Evolutionary conservation across 2,329 filamentous ascomycete species (phyloP), one percentile per base, ranked within the genome.

Genomic region (Pyricularia pennisetigena): DNA sequence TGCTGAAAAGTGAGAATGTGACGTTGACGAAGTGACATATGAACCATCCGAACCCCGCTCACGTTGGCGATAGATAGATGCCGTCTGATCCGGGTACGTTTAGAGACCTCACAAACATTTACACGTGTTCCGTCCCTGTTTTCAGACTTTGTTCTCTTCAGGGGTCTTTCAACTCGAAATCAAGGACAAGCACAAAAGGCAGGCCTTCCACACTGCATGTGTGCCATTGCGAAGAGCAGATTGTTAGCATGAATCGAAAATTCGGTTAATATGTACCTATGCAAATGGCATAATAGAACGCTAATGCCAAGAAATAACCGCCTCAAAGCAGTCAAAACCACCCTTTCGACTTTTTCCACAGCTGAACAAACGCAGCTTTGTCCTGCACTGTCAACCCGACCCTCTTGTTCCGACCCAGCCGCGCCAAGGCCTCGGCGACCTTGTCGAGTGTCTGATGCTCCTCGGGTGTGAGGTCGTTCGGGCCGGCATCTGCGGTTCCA

Each of bases 381-480:
- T 98, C 93, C 73, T 85, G 82, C 68, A 97, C 83, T 0, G 92
- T 93, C 72, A 99, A 77, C 0, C 91, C 93, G 0, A 99, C 93
- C 68, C 94, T 85, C 82, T 96, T 97, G 57, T 95, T 94, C 70
- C 95, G 83, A 1, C 94, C 92, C 67, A 99, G 78, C 67, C 94
- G 82, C n/a, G 95, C 93, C 68, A 99, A 81, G 12, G 93, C 89
- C 73, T 98, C 95, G 0, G 87, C 92, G 20, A 99, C 86, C 49
- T 86, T 85, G 74, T 97, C 92, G 62, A 98, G 79, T 14, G 94
- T 81, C 57, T 82, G 83, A 75, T 88, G 86, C 76, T 97, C 92
- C 8, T 89, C 85, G 0, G 74, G 68, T 0, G 78, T 79, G 6
- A 83, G 75, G 2, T 78, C 75, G 16, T 80, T 78, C 23, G 73